A percentile compares a stretch with the other conserved stretches of the same genome.
Evolutionary conservation across 2,329 filamentous ascomycete genomes (phyloP).

Genomic region (Paraphaeosphaeria minitans): DNA sequence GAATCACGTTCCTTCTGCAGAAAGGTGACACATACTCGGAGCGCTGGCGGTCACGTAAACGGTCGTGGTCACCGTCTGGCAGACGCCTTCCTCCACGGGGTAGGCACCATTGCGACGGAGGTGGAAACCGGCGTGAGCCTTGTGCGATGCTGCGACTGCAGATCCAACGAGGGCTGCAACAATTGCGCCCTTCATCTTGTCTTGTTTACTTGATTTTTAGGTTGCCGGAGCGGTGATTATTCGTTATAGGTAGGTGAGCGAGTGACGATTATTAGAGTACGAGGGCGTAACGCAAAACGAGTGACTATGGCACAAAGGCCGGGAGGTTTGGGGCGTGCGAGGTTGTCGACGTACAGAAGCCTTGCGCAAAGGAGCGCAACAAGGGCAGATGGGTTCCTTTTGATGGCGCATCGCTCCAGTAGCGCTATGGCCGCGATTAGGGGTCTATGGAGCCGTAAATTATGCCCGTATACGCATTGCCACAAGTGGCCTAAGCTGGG

Average conservation of each 20-base stretch:
- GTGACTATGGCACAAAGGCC: constrained; percentile 44
- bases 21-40: constrained; percentile 52
- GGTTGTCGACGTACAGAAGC: constrained; percentile 38
- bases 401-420: constrained; percentile 20
- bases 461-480: constrained; percentile 24
- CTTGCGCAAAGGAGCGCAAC: constrained; percentile 36
- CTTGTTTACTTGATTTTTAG: constrained; percentile 35
- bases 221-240: constrained; percentile 49
- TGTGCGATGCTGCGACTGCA: constrained; percentile 65
- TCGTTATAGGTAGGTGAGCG: constrained; percentile 16
- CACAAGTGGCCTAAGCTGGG: constrained; percentile 30
- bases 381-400: constrained; percentile 36
- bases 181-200: constrained; percentile 76
- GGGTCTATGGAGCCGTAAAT: constrained; percentile 34
- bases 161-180: constrained; percentile 61
- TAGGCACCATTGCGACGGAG: constrained; percentile 53
- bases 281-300: constrained; percentile 33
- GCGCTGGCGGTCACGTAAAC: constrained; percentile 32
- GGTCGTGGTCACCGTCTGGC: constrained; percentile 65
- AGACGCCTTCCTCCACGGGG: constrained; percentile 62
- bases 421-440: constrained; percentile 30
- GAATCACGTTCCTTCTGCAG: background rate
- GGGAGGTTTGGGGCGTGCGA: constrained; percentile 36
- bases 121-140: constrained; percentile 67
- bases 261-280: constrained; percentile 24